Evolutionary conservation across 2,329 filamentous ascomycete species (phyloP), one percentile per base, ranked within the genome.

Genomic region (Sclerotinia glacialis): DNA sequence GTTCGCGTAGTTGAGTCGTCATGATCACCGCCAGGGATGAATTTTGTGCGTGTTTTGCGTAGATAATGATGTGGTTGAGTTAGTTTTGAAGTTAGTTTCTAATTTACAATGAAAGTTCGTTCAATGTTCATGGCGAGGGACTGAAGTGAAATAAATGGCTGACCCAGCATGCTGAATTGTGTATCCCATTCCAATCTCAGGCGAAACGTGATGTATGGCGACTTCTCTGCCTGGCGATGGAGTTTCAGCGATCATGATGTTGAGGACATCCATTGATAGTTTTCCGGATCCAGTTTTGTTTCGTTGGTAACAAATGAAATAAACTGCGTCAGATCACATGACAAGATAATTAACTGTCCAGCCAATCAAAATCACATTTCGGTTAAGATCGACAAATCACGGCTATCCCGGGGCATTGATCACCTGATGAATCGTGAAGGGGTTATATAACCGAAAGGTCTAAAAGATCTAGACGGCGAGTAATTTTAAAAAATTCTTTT

Each of bases 371-470:
- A 6, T 18, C 28, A 11, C 49, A 12, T 31, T 18, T 40, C 28
- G 11, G 9, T 9, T 2, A 53, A 53, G 50, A 53, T 53, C 26
- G 50, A 53, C 28, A 26, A 53, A 34, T 53, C 28, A 53, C 28
- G 28, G 50, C 50, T 28, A 53, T 53, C 50, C 28, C 50, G 3
- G 50, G 16, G 50, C 50, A 31, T 53, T 53, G 50, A 53, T 53
- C 50, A 34, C 9, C 28, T 21, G 9, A 12, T 11, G 28, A 34
- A 53, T n/a, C 28, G 50, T 34, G 50, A 21, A 53, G 50, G 26
- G 28, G 37, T 40, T 40, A 34, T n/a, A 12, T 31, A 53, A 31
- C 26, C 44, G 50, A 31, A 11, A 34, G 31, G 28, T 31, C 28
- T 31, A 53, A 53, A 34, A n/a, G 11, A 31, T 59, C 23, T 42